A percentile compares a stretch with the other conserved stretches of the same genome.
Conservation (phyloP, 768 basidiomycete genomes). For the Trametes meyenii region DNA sequence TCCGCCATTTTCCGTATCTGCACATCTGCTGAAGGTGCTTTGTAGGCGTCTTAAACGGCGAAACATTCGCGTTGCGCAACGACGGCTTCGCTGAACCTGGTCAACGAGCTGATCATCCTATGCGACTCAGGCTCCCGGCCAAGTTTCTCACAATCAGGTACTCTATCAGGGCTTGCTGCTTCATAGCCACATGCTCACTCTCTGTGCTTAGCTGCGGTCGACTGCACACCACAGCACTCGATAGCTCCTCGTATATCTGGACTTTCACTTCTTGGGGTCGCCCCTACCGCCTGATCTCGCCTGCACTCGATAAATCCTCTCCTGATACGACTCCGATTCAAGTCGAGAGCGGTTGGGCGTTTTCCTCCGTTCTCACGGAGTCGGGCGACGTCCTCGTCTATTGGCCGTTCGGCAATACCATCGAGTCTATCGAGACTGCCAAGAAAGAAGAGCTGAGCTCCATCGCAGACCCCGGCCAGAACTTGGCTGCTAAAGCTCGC, state of each 20-base stretch:
- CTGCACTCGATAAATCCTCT: constrained; percentile 44
- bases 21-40: constrained; percentile 1
- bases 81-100: constrained; percentile 62
- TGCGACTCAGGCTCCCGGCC: constrained; percentile 59
- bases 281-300: constrained; percentile 60
- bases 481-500: constrained; percentile 14
- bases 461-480: constrained; percentile 33
- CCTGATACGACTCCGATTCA: constrained; percentile 54
- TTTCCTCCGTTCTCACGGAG: constrained; percentile 72
- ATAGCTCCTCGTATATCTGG: constrained; percentile 64
- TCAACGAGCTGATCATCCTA: constrained; percentile 54
- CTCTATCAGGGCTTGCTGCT: neutral
- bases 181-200: neutral
- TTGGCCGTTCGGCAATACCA: constrained; percentile 62
- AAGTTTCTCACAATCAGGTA: constrained; percentile 70
- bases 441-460: constrained; percentile 52
- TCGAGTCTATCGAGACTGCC: constrained; percentile 39
- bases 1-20: neutral
- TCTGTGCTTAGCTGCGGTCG: constrained; percentile 67
- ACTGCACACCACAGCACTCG: constrained; percentile 68
- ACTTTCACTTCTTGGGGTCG: constrained; percentile 79
- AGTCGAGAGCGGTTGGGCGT: constrained; percentile 81
- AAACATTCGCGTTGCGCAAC: constrained; percentile 38
- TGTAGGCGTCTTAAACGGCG: constrained; percentile 64
- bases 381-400: constrained; percentile 75